Evolutionary conservation across 306 rosid genomes (phyloP).

Genomic region (Argentina anserina): DNA sequence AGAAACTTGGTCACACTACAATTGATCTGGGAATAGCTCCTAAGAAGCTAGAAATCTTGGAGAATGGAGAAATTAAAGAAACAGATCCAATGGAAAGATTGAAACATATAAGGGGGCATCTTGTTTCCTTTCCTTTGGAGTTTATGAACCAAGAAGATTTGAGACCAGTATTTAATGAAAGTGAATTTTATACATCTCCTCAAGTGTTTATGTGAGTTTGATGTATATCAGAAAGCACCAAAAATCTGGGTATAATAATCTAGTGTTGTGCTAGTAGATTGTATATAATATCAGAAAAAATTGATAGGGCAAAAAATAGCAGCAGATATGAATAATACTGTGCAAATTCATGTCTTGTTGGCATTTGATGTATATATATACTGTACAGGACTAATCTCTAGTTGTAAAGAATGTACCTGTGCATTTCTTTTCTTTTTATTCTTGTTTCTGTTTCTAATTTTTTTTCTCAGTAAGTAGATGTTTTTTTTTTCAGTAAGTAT

Average conservation of each 20-base stretch:
- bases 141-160: conserved; percentile 44
- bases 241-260: not conserved
- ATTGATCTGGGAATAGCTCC: conserved; percentile 45
- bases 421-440: not conserved
- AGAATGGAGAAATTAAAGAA: conserved; percentile 22
- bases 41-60: conserved; percentile 25
- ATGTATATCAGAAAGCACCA: not conserved
- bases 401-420: not conserved
- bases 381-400: conserved; percentile 12
- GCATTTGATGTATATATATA: conserved; percentile 12
- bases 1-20: conserved; percentile 35
- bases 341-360: not conserved
- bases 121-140: conserved; percentile 42
- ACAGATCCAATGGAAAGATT: conserved; percentile 36
- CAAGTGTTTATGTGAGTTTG: conserved; percentile 36
- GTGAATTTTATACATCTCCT: conserved; percentile 45
- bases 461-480: not conserved
- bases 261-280: not conserved
- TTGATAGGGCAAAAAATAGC: not conserved
- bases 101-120: conserved; percentile 36
- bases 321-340: not conserved
- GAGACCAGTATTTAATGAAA: conserved; percentile 45
- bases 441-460: too few species aligned
- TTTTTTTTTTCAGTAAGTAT: not conserved
- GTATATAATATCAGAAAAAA: conserved; percentile 9